Evolutionary conservation across 257 asterid species (phyloP).

Genomic region (Anisodus tanguticus): DNA sequence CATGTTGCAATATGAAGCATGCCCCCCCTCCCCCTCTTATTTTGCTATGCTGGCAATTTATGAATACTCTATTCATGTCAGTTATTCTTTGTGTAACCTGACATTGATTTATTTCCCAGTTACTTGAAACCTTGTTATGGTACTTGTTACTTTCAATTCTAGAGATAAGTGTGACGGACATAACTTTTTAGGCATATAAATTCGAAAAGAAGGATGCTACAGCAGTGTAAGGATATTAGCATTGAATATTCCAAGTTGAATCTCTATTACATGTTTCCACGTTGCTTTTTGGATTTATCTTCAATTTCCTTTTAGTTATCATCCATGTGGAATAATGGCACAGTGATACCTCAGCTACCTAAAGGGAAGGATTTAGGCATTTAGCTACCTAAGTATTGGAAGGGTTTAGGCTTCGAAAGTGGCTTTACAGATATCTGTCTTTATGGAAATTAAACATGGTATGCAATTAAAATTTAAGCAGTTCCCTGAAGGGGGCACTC

Average conservation of each 20-base stretch:
- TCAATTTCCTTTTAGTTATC: not conserved
- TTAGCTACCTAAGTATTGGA: not conserved
- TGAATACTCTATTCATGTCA: conserved; percentile 2
- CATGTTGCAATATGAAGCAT: not conserved
- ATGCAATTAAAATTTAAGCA: not conserved
- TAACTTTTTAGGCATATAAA: not conserved
- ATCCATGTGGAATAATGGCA: not conserved
- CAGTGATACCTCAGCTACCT: not conserved
- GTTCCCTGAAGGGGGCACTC: not conserved
- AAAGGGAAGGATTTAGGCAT: not conserved
- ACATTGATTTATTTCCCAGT: conserved; percentile 4
- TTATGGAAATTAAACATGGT: conserved; percentile 15
- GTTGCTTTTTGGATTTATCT: conserved; percentile 13
- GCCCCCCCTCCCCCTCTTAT: not conserved
- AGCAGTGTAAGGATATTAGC: not conserved
- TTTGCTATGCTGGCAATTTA: not conserved
- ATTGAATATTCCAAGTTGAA: conserved; percentile 19
- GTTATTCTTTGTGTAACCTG: not conserved
- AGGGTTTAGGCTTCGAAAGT: not conserved
- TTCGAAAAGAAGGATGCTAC: not conserved
- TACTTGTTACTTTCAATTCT: conserved; percentile 10
- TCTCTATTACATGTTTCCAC: not conserved
- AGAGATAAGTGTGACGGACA: not conserved
- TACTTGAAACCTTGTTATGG: not conserved
- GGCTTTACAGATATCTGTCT: not conserved